A percentile compares a stretch with the other conserved stretches of the same genome.
These are phyloP conservation scores for Massarina eburnea DNA, from an alignment of 2,329 filamentous ascomycete genomes.

Conservation along the genomic window DNA sequence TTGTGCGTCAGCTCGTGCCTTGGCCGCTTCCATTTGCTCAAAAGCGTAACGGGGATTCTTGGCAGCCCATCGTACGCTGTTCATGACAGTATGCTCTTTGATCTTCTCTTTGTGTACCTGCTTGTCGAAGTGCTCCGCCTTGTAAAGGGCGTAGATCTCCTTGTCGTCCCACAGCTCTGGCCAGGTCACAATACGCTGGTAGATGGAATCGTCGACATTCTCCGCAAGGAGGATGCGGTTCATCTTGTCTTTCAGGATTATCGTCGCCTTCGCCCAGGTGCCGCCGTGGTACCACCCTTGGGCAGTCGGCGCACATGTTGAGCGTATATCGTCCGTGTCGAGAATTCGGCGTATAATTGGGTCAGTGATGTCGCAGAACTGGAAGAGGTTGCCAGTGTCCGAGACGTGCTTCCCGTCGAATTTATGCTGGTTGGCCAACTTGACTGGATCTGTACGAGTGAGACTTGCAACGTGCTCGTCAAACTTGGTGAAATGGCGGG, in stretches of 20 bases:
- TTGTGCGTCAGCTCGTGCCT: slow-evolving; percentile 6
- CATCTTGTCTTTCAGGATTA: slow-evolving; percentile 87
- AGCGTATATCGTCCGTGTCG: slow-evolving; percentile 56
- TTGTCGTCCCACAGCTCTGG: slow-evolving; percentile 38
- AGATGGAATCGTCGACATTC: slow-evolving; percentile 32
- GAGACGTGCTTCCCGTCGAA: slow-evolving; percentile 79
- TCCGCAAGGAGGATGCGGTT: slow-evolving; percentile 42
- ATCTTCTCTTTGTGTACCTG: slow-evolving; percentile 24
- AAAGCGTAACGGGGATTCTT: slow-evolving; percentile 38
- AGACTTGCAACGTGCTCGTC: slow-evolving; percentile 29
- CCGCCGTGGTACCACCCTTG: slow-evolving; percentile 87
- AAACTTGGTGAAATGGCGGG: slow-evolving; percentile 27
- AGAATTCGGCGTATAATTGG: slow-evolving; percentile 70
- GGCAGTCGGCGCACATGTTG: slow-evolving; percentile 46
- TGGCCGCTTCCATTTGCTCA: slow-evolving; percentile 28
- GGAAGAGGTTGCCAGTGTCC: slow-evolving; percentile 87
- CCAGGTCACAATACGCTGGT: slow-evolving; percentile 35
- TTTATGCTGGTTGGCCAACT: slow-evolving; percentile 58
- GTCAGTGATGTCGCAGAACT: slow-evolving; percentile 89
- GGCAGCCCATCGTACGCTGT: slow-evolving; percentile 32
- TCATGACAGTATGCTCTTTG: slow-evolving; percentile 36
- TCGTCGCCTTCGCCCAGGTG: slow-evolving; percentile 78
- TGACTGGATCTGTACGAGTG: slow-evolving; percentile 21
- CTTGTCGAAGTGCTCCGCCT: slow-evolving; percentile 28
- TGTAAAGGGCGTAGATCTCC: slow-evolving; percentile 31